phyloP scores from a whole-genome alignment of 805 yeast genomes.

The Wickerhamiella occidentalis region DNA sequence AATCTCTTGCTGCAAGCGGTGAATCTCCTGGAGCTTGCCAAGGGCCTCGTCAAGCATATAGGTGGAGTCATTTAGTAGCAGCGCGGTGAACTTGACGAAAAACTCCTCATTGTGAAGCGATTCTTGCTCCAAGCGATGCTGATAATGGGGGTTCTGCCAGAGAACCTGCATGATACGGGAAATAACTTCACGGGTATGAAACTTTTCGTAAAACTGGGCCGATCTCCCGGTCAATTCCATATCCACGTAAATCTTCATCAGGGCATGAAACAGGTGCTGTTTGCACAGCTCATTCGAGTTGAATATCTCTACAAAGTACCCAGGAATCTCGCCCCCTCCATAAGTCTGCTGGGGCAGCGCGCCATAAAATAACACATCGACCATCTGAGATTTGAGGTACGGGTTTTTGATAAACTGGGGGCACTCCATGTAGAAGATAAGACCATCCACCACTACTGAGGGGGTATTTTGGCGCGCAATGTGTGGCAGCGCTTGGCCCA shows the following conservation, averaged over 20 bases:
- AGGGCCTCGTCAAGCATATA: conserved; percentile 84
- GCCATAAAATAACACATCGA: conserved; percentile 71
- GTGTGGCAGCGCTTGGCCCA: conserved; percentile 41
- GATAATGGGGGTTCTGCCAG: conserved; percentile 64
- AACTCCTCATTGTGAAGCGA: conserved; percentile 62
- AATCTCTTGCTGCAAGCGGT: conserved; percentile 41
- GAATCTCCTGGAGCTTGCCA: conserved; percentile 65
- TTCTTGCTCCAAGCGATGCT: conserved; percentile 54
- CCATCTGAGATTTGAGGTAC: conserved; percentile 74
- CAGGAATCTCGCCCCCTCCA: conserved; percentile 29
- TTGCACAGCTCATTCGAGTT: conserved; percentile 49
- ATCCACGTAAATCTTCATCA: conserved; percentile 83
- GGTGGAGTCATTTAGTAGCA: conserved; percentile 90
- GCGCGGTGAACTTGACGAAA: conserved; percentile 82
- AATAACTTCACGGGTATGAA: conserved; percentile 78
- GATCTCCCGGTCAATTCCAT: conserved; percentile 94
- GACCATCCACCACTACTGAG: conserved; percentile 43
- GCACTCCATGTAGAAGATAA: conserved; percentile 65
- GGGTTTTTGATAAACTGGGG: conserved; percentile 65
- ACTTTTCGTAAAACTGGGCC: conserved; percentile 91
- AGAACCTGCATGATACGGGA: conserved; percentile 70
- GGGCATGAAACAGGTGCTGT: conserved; percentile 61
- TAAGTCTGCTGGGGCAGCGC: conserved; percentile 38
- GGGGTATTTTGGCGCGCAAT: conserved; percentile 36
- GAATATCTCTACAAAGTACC: conserved; percentile 59